Base-by-base conservation (phyloP, 2,329 filamentous ascomycete species). In the Ophiocordyceps sinensis region DNA sequence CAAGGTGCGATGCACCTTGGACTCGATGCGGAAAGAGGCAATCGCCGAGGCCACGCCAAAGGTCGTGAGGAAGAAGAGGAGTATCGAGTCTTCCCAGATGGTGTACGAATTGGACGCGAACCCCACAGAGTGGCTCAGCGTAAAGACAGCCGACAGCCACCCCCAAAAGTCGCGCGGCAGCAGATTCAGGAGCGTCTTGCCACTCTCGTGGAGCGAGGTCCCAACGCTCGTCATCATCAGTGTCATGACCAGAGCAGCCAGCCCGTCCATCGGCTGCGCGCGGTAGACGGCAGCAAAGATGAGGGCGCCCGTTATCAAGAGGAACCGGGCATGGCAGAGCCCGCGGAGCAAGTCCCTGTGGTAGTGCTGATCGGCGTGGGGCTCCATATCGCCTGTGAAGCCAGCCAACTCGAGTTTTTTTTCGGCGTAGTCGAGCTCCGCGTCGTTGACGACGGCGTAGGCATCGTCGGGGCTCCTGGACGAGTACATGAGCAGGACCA, bases 51-150 rank as follows among this genome's bases (percentile, higher is more conserved):
- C 70, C 7, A 87, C 61, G 28, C 87, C 88, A 56, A 96, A 95
- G 0, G 88, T 91, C 2, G 79, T 77, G 44, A 95, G 75, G 64
- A 96, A 89, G 65, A 94, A 94, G 3, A 94, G 70, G 5, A 94
- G 71, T 42, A 95, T 95, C 13, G 86, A 84, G 54, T 98, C 91
- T 64, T 98, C 91, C 88, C 91, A 98, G 49, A 98, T 94, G 0
- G 89, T 96, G 62, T 88, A 98, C 0, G 91, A 98, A 62, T 98
- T 98, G 4, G 91, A 91, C 0, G 89, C 89, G 58, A 96, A 98
- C 8, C 91, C 89, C 40, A 85, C 67, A n/a, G 87, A 93, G 54
- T 94, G 85, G 45, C 82, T 78, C n/a, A 87, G 59, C 0, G 87
- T 87, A 50, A 94, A 86, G 13, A 88, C 58, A 23, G 85, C 67